Evolutionary conservation across 2,329 filamentous ascomycete species (phyloP).

Genomic region (Fusarium sp.): DNA sequence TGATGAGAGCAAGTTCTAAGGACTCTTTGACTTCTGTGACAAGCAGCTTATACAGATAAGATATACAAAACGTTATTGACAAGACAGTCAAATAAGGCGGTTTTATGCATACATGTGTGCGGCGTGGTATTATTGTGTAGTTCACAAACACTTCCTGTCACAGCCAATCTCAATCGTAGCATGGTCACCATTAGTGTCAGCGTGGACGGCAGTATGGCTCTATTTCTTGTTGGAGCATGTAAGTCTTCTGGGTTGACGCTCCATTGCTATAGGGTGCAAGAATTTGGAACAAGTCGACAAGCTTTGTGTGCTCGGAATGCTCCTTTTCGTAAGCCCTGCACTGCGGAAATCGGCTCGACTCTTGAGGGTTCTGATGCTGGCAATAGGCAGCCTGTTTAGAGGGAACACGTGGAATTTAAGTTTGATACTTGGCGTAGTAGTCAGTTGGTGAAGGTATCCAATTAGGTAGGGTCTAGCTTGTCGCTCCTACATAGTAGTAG

Average conservation of each 20-base stretch:
- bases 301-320: constrained; percentile 37
- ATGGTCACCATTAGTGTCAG: constrained; percentile 40
- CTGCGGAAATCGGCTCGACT: not conserved
- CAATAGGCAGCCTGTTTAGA: not conserved
- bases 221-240: constrained; percentile 22
- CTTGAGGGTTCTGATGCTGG: constrained; percentile 2
- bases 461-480: no score
- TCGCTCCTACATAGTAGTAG: no score
- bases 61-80: constrained; percentile 23
- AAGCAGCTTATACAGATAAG: constrained; percentile 39
- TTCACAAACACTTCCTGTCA: not conserved
- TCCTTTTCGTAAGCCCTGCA: constrained; percentile 36
- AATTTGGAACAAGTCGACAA: constrained; percentile 43
- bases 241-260: no score
- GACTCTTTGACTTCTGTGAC: constrained; percentile 41
- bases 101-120: constrained; percentile 1
- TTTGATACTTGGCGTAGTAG: not conserved
- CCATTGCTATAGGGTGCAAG: constrained; percentile 6
- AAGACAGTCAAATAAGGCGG: constrained; percentile 1
- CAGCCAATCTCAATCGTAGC: constrained; percentile 41
- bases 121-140: constrained; percentile 6
- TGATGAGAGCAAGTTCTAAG: constrained; percentile 21
- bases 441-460: no score
- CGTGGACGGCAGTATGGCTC: constrained; percentile 42
- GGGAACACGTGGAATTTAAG: not conserved